Evolutionary conservation across 2,329 filamentous ascomycete species (phyloP), one percentile per base, ranked within the genome.

Genomic region (Trichoderma sp.): DNA sequence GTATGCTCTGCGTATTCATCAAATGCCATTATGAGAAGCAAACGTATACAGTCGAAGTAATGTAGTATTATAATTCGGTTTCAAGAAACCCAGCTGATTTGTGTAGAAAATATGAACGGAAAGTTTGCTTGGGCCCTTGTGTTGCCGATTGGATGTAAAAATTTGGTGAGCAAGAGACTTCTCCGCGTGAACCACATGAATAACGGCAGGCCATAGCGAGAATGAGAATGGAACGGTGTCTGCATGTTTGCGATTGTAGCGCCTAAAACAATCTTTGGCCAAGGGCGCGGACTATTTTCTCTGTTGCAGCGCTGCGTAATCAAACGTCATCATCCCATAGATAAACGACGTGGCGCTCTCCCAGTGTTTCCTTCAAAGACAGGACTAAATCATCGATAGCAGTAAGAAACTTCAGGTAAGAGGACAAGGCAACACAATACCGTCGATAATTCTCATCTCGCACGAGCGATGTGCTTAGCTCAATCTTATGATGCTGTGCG

Each of bases 361-460:
- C 83, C 53, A 84, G 60, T 0, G 76, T 76, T 5, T 72, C 75
- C 73, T 84, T 84, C 34, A 84, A 73, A 0, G 80, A 73, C 17
- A 81, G 69, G 2, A 84, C 77, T 64, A 84, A 67, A 35, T 83
- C 82, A 72, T 84, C 83, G 8, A 83, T 72, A 0, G 77, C 73
- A 0, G 75, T 74, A 32, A 84, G 59, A 29, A 84, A 81, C 61
- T 78, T 79, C 3, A 84, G 67, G 64, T 84, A 84, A 3, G 80
- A 71, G 9, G 77, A 81, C 17, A 84, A 64, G 1, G 79, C 82
- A 5, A 84, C 81, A 45, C 82, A 84, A 69, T 82, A 84, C 17
- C 77, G 74, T 4, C 83, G 76, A 50, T 83, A 83, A 2, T 80
- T 71, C 59, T 81, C 79, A 57, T 83, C 80, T 8, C 77, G 73